phyloP scores from a whole-genome alignment of 2,329 filamentous ascomycete genomes.

The Talaromyces marneffei region DNA sequence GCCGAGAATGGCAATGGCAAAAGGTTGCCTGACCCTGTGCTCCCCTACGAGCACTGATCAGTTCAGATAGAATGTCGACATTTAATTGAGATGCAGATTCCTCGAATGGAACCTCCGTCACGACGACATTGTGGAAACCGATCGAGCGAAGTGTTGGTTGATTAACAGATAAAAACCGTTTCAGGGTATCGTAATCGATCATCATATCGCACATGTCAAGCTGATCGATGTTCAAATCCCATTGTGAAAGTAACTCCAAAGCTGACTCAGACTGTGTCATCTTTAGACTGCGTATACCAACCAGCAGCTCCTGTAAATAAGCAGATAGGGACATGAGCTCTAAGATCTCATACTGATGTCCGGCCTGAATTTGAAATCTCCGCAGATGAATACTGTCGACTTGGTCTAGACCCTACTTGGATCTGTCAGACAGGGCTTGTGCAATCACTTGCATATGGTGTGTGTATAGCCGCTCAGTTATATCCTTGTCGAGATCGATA shows the following conservation, averaged over 20 bases:
- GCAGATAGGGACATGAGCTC: not conserved
- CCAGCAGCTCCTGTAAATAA: not conserved
- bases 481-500: not conserved
- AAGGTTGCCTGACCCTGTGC: not conserved
- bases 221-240: not conserved
- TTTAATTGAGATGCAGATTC: not conserved
- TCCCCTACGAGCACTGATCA: not conserved
- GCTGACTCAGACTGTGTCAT: not conserved
- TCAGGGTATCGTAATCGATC: not conserved
- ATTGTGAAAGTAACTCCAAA: not conserved
- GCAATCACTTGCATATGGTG: not conserved
- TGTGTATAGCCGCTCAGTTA: not conserved
- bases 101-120: conserved; percentile 1
- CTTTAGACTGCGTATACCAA: not conserved
- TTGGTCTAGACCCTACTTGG: not conserved
- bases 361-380: not conserved
- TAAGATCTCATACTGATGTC: not conserved
- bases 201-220: not conserved
- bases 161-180: not conserved
- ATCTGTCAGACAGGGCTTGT: not conserved
- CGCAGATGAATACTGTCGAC: not conserved
- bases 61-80: not conserved
- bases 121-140: not conserved
- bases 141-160: not conserved
- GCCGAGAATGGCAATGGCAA: not conserved